phyloP scores from a whole-genome alignment of 805 yeast species.

The Pichia gijzeniarum region DNA sequence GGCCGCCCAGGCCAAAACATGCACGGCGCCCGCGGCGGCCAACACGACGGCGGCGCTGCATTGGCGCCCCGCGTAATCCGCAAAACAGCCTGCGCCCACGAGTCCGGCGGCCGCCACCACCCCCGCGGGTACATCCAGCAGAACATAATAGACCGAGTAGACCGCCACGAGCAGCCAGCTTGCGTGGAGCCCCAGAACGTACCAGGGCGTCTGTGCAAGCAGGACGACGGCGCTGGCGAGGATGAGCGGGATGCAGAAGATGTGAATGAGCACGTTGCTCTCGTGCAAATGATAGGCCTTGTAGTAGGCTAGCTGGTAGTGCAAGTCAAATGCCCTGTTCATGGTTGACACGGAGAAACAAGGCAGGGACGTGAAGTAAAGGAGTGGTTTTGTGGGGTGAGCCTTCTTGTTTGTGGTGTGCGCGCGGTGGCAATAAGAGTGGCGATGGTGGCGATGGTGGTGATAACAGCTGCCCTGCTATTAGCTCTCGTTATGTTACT shows the following conservation, averaged over 20 bases:
- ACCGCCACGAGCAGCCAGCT: constrained; percentile 39
- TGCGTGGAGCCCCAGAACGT: background rate
- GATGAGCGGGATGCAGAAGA: constrained; percentile 75
- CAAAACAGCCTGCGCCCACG: too few relatives aligned
- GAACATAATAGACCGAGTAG: constrained; percentile 53
- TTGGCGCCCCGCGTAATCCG: too few relatives aligned
- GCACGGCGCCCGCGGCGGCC: constrained; percentile 34
- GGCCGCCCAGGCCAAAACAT: constrained; percentile 61
- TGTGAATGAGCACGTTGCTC: constrained; percentile 68
- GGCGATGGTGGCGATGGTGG: too few relatives aligned
- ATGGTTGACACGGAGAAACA: too few relatives aligned
- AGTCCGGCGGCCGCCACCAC: constrained; percentile 36
- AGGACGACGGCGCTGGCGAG: constrained; percentile 47
- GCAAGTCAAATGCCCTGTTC: constrained; percentile 30
- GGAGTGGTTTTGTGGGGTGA: too few relatives aligned
- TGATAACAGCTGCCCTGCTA: too few relatives aligned
- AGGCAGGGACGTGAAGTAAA: too few relatives aligned
- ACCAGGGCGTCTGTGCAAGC: constrained; percentile 1
- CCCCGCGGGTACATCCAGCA: constrained; percentile 49
- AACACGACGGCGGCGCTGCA: constrained; percentile 15
- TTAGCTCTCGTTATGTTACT: too few relatives aligned
- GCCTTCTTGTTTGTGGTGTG: too few relatives aligned
- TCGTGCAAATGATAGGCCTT: constrained; percentile 32
- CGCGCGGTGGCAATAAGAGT: too few relatives aligned
- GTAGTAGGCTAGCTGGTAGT: constrained; percentile 57